These are phyloP conservation scores for Jaminaea rosea DNA, from an alignment of 1,284 basidiomycete genomes.

Conservation along the genomic window DNA sequence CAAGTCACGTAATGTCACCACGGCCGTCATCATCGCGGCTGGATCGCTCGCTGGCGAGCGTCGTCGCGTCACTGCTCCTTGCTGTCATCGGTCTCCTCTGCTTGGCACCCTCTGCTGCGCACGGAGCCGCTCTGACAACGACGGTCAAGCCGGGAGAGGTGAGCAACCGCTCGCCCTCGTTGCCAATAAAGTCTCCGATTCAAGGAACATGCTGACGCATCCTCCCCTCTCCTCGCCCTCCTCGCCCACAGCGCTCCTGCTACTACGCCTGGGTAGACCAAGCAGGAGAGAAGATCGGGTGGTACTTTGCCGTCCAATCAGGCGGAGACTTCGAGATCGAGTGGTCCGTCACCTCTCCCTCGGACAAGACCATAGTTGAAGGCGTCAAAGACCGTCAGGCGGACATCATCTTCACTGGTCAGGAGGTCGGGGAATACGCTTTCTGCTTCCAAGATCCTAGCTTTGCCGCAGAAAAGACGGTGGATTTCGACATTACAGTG, in stretches of 20 bases:
- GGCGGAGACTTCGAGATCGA: constrained; percentile 96
- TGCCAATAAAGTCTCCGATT: not conserved
- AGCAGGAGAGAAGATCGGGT: constrained; percentile 76
- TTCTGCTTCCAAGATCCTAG: constrained; percentile 84
- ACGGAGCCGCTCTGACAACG: constrained; percentile 71
- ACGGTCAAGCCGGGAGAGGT: constrained; percentile 74
- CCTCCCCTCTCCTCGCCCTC: not conserved
- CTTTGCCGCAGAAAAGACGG: constrained; percentile 34
- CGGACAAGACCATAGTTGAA: constrained; percentile 72
- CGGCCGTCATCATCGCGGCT: too few relatives aligned
- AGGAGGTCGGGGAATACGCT: constrained; percentile 84
- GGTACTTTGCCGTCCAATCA: constrained; percentile 71
- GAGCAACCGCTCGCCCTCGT: not conserved
- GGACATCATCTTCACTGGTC: constrained; percentile 93
- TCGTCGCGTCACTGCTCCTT: not conserved
- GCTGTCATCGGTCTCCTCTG: not conserved
- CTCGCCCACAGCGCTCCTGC: constrained; percentile 53
- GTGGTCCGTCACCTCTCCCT: constrained; percentile 83
- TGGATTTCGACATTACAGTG: constrained; percentile 47
- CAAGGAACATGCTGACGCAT: not conserved
- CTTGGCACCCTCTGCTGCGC: not conserved
- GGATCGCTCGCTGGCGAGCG: too few relatives aligned
- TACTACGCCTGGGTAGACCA: constrained; percentile 97
- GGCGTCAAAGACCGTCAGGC: constrained; percentile 83
- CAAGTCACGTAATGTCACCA: too few relatives aligned